phyloP scores from a whole-genome alignment of 305 asterid species.

The Ruellia speciosa region DNA sequence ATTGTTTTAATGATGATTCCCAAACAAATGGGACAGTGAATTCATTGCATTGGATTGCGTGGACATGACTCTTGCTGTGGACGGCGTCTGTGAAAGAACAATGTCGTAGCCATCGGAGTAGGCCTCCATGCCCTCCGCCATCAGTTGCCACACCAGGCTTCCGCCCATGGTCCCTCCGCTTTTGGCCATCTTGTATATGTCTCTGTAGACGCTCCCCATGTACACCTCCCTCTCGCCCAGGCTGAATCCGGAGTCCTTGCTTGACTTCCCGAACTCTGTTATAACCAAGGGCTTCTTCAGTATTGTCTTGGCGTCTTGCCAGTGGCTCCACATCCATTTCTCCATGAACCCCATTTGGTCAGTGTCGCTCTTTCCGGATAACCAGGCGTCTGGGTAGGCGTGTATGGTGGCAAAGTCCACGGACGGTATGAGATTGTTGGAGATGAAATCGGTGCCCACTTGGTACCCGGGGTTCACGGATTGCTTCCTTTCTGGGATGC shows the following conservation, averaged over 20 bases:
- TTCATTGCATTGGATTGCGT: conserved; percentile 31
- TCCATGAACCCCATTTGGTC: no score
- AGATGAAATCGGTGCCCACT: conserved; percentile 39
- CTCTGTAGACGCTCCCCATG: conserved; percentile 25
- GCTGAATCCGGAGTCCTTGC: conserved; percentile 27
- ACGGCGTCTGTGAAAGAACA: conserved; percentile 24
- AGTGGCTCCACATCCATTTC: no score
- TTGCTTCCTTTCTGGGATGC: conserved; percentile 29
- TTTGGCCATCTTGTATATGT: conserved; percentile 25
- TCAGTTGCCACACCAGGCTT: conserved; percentile 37
- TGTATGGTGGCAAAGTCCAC: conserved; percentile 37
- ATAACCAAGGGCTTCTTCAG: conserved; percentile 36
- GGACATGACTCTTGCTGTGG: conserved; percentile 27
- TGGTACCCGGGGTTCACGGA: conserved; percentile 28
- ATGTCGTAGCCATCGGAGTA: conserved; percentile 35
- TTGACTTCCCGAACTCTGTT: conserved; percentile 39
- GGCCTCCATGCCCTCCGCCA: conserved; percentile 34
- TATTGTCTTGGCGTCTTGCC: conserved; percentile 24
- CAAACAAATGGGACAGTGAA: no score
- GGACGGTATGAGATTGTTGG: conserved; percentile 25
- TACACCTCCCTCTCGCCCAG: conserved; percentile 19
- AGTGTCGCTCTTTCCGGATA: no score
- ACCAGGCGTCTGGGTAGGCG: no score
- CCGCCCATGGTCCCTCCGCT: conserved; percentile 37
- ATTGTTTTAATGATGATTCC: no score